Base-by-base conservation (phyloP, 768 basidiomycete genomes). In the Hortiboletus flavorubellus region DNA sequence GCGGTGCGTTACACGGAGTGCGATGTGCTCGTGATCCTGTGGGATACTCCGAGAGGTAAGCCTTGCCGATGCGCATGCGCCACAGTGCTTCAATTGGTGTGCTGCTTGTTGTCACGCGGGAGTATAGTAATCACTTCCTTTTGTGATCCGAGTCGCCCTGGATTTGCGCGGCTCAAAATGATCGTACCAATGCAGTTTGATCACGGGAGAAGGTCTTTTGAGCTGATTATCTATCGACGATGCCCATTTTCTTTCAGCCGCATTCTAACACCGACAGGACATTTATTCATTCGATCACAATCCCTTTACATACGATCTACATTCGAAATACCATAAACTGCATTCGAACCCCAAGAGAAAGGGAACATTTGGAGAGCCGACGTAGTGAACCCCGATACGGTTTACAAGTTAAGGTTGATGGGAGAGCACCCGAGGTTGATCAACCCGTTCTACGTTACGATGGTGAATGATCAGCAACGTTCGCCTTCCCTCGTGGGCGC, bases 401-500 rank as follows among this genome's bases (percentile, higher is more conserved):
- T 21, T 62, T 31, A 61, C 3, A 37, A 4, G 44, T 9, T 34
- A 15, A 63, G 10, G 23, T 29, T 38, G 18, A 59, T 33, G 29
- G 56, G 55, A 26, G 39, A 35, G 31, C 63, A 64, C 6, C 64
- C 64, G 0, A 60, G 16, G 16, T 51, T 46, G 46, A 65, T 11
- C 15, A 60, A 4, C 0, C 58, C 64, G 8, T 31, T 37, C 64
- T 60, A 8, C 38, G 15, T 12, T 2, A 3, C 23, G 5, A 18
- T 18, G 21, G 3, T n/a, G 5, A 37, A n/a, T 2, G 12, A 4
- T 41, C 10, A 53, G 23, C 8, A 12, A 15, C 18, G 14, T 4
- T 16, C 8, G 15, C 1, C 18, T 12, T 15, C 23, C 5, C 23
- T 43, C 15, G 16, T 23, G 26, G 5, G 2, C 8, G 9, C 4